Evolutionary conservation across 2,329 filamentous ascomycete species (phyloP).

Genomic region (Fusarium protoensiforme): DNA sequence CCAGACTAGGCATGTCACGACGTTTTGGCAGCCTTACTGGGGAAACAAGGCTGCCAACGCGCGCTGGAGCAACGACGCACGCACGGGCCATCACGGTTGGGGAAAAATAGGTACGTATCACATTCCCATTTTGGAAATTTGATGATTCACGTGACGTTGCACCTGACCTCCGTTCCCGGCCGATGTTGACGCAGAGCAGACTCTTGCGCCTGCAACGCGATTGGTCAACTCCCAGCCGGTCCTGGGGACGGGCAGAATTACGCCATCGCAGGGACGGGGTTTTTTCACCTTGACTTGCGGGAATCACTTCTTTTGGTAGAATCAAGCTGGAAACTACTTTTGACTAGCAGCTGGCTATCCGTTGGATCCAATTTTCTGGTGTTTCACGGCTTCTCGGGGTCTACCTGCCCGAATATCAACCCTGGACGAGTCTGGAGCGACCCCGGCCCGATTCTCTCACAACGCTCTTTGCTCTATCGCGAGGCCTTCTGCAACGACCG

Average conservation of each 20-base stretch:
- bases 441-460: constrained; percentile 23
- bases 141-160: constrained; percentile 29
- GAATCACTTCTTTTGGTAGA: constrained; percentile 31
- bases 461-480: constrained; percentile 18
- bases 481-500: not conserved
- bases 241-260: constrained; percentile 41
- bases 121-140: not conserved
- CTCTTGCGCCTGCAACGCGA: constrained; percentile 21
- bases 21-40: constrained; percentile 41
- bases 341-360: constrained; percentile 17
- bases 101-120: constrained; percentile 17
- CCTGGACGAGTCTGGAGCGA: constrained; percentile 1
- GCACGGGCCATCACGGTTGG: constrained; percentile 34
- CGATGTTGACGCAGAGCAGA: constrained; percentile 11
- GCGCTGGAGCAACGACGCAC: constrained; percentile 13
- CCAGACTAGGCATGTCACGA: constrained; percentile 34
- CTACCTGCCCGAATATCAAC: constrained; percentile 22
- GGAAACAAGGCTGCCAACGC: constrained; percentile 41
- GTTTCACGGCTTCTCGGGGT: constrained; percentile 9
- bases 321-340: constrained; percentile 19
- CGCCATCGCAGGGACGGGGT: constrained; percentile 41
- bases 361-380: constrained; percentile 26
- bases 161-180: constrained; percentile 34
- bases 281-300: constrained; percentile 32
- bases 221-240: constrained; percentile 40